Evolutionary conservation across 306 rosid species (phyloP).

Genomic region (Cicer arietinum): DNA sequence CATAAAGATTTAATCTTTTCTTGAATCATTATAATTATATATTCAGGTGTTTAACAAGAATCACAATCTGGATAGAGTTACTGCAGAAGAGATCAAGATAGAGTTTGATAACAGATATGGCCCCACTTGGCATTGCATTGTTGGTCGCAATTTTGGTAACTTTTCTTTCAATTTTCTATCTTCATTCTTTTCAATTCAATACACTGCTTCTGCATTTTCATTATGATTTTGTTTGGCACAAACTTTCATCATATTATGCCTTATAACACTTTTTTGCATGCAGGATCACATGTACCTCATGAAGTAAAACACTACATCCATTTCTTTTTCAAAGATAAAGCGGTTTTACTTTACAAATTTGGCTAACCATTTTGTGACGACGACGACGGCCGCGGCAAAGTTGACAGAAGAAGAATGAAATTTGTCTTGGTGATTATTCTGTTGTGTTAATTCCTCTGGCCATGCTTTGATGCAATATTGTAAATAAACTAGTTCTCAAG

Average conservation of each 20-base stretch:
- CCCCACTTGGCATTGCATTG: constrained; percentile 97
- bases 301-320: constrained; percentile 91
- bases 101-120: constrained; percentile 90
- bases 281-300: constrained; percentile 93
- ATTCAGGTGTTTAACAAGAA: constrained; percentile 71
- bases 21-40: background rate
- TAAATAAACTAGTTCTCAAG: too few species aligned
- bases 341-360: constrained; percentile 83
- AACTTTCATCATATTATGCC: too few species aligned
- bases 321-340: constrained; percentile 92
- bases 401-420: too few species aligned
- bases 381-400: too few species aligned
- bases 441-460: background rate
- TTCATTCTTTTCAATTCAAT: too few species aligned
- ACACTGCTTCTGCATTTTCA: too few species aligned
- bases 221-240: too few species aligned
- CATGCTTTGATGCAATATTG: too few species aligned
- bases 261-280: background rate
- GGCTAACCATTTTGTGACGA: constrained; percentile 48
- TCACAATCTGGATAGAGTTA: constrained; percentile 81
- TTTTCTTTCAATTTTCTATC: background rate
- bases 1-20: constrained; percentile 29
- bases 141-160: constrained; percentile 91
- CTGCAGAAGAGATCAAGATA: constrained; percentile 83
- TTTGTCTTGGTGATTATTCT: constrained; percentile 44